Percentiles rank a stretch among this genome's conserved stretches.
Conservation (phyloP, 2,329 filamentous ascomycete genomes). For the Diaporthe vexans region DNA sequence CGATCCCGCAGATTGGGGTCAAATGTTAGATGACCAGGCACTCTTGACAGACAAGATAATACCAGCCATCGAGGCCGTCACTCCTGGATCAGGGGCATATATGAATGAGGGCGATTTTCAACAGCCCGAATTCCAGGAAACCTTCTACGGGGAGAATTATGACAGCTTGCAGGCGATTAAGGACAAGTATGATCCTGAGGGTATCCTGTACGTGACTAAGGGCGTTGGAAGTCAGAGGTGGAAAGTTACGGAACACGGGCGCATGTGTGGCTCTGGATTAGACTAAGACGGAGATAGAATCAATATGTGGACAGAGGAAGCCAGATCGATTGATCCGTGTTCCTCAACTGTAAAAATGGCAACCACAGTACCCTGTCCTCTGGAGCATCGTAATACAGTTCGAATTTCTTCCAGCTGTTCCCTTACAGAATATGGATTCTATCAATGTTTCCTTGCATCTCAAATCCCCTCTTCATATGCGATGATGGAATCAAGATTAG, state of each 20-base stretch:
- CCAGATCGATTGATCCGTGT: too few relatives aligned
- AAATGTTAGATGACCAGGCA: background rate
- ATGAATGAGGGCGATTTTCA: constrained; percentile 66
- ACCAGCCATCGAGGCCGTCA: background rate
- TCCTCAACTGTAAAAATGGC: too few relatives aligned
- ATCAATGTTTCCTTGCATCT: too few relatives aligned
- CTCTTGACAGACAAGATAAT: background rate
- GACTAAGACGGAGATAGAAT: too few relatives aligned
- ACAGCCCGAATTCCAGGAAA: constrained; percentile 59
- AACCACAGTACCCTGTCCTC: too few relatives aligned
- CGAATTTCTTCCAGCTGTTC: too few relatives aligned
- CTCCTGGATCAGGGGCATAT: constrained; percentile 56
- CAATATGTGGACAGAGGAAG: too few relatives aligned
- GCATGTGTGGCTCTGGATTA: too few relatives aligned
- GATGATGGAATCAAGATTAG: too few relatives aligned
- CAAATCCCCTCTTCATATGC: too few relatives aligned
- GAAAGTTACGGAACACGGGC: constrained; percentile 48
- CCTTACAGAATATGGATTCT: too few relatives aligned
- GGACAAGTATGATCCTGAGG: constrained; percentile 59
- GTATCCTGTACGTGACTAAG: constrained; percentile 62
- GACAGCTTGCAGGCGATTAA: constrained; percentile 59
- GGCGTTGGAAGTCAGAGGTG: constrained; percentile 66
- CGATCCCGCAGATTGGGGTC: background rate
- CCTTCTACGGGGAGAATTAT: constrained; percentile 64
- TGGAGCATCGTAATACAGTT: too few relatives aligned